Percentiles rank a stretch among this genome's conserved stretches.
Evolutionary conservation across 2,329 filamentous ascomycete species (phyloP).

Genomic region (Fusarium nurragi): DNA sequence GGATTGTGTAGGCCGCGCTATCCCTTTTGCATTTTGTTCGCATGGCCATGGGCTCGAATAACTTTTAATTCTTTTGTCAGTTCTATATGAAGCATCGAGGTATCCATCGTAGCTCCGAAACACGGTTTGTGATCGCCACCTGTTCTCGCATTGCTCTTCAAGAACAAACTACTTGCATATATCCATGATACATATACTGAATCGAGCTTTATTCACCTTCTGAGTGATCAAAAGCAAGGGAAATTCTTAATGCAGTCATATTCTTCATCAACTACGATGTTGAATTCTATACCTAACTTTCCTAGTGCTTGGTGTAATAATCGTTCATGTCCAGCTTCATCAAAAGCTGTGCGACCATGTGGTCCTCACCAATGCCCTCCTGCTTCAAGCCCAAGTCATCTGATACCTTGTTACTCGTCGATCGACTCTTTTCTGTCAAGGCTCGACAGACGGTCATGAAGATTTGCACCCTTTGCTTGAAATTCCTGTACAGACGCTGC

Average conservation of each 20-base stretch:
- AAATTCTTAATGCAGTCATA: too few relatives aligned
- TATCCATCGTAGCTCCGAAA: background rate
- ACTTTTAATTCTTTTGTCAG: background rate
- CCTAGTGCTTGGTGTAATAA: slow-evolving; percentile 62
- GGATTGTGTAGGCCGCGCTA: background rate
- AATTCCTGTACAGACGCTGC: slow-evolving; percentile 66
- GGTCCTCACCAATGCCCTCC: slow-evolving; percentile 57
- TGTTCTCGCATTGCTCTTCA: background rate
- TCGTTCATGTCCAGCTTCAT: slow-evolving; percentile 75
- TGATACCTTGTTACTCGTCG: slow-evolving; percentile 45
- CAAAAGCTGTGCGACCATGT: slow-evolving; percentile 74
- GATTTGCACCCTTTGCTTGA: slow-evolving; percentile 76
- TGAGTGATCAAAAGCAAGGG: background rate
- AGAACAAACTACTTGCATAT: background rate
- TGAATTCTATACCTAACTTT: background rate
- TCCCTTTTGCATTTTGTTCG: background rate
- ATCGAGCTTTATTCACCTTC: background rate
- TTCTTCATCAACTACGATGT: background rate
- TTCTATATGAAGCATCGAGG: background rate
- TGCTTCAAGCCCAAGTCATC: slow-evolving; percentile 49
- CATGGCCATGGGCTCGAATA: background rate
- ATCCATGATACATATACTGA: background rate
- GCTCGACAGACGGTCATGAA: slow-evolving; percentile 79
- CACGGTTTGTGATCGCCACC: background rate
- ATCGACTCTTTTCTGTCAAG: slow-evolving; percentile 69